Conservation (phyloP, 129 eudicot species). For the Flaveria trinervia region DNA sequence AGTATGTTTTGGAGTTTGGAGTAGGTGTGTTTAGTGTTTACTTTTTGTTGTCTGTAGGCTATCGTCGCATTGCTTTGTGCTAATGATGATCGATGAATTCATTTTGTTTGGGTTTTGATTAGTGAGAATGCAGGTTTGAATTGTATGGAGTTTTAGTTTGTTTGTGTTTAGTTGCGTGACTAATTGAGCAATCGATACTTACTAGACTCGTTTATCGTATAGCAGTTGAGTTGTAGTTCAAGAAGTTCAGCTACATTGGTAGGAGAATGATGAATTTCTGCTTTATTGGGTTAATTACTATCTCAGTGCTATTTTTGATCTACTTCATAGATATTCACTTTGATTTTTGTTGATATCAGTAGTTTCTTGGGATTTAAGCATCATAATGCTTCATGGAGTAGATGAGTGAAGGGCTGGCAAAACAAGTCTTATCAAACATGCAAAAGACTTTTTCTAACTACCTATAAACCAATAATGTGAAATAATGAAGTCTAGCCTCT, state of each 20-base stretch:
- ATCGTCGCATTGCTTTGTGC: neutral
- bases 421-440: too few species aligned
- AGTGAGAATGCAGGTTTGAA: constrained; percentile 1
- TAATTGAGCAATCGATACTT: neutral
- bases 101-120: neutral
- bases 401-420: too few species aligned
- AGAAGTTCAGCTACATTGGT: constrained; percentile 7
- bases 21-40: neutral
- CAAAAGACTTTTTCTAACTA: too few species aligned
- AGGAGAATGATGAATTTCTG: neutral
- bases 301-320: constrained; percentile 12
- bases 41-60: neutral
- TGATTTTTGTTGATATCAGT: neutral
- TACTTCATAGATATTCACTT: constrained; percentile 3
- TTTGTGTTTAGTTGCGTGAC: neutral
- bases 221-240: neutral
- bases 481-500: too few species aligned
- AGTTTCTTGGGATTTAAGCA: too few species aligned
- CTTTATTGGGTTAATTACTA: neutral
- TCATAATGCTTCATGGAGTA: neutral
- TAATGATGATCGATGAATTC: neutral
- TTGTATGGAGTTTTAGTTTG: neutral
- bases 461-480: too few species aligned
- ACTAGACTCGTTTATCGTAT: neutral
- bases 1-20: neutral